These are phyloP conservation scores for Debaryomycetaceae sp. DNA, from an alignment of 1,139 yeast species.

Conservation along the genomic window DNA sequence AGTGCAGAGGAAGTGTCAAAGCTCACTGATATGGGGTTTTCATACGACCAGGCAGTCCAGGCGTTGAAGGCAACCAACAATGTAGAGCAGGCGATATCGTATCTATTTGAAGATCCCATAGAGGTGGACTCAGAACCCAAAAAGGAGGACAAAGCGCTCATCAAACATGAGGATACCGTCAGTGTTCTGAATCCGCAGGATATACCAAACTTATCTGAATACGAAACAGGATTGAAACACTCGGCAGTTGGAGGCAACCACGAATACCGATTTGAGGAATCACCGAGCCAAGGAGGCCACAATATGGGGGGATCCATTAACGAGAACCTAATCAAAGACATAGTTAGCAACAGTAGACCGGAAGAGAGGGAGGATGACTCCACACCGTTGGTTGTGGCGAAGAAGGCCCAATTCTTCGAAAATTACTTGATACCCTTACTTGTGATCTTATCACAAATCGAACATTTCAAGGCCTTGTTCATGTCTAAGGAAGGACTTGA, in stretches of 20 bases:
- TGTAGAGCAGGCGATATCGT: slow-evolving; percentile 53
- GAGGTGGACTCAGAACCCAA: slow-evolving; percentile 10
- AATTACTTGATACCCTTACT: slow-evolving; percentile 26
- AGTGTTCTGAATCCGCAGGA: slow-evolving; percentile 17
- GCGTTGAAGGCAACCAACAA: slow-evolving; percentile 45
- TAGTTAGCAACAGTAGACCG: slow-evolving; percentile 1
- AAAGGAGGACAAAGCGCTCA: slow-evolving; percentile 4
- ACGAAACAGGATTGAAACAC: slow-evolving; percentile 2
- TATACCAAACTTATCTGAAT: slow-evolving; percentile 12
- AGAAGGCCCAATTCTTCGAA: slow-evolving; percentile 14
- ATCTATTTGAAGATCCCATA: slow-evolving; percentile 44
- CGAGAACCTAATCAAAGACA: neutral
- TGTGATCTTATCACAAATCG: slow-evolving; percentile 21
- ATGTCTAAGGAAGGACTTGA: slow-evolving; percentile 10
- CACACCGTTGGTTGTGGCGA: slow-evolving; percentile 16
- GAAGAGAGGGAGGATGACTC: slow-evolving; percentile 4
- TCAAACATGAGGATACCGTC: slow-evolving; percentile 13
- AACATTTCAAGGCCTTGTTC: slow-evolving; percentile 14
- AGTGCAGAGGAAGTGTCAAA: slow-evolving; percentile 21
- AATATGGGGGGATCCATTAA: neutral
- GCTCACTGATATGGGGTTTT: slow-evolving; percentile 63
- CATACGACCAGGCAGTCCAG: slow-evolving; percentile 37
- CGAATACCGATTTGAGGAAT: slow-evolving; percentile 1
- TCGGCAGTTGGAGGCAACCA: neutral
- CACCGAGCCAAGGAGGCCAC: neutral